These are phyloP conservation scores for Phytophthora europaea DNA, from an alignment of 352 stramenopile species.

Conservation along the genomic window DNA sequence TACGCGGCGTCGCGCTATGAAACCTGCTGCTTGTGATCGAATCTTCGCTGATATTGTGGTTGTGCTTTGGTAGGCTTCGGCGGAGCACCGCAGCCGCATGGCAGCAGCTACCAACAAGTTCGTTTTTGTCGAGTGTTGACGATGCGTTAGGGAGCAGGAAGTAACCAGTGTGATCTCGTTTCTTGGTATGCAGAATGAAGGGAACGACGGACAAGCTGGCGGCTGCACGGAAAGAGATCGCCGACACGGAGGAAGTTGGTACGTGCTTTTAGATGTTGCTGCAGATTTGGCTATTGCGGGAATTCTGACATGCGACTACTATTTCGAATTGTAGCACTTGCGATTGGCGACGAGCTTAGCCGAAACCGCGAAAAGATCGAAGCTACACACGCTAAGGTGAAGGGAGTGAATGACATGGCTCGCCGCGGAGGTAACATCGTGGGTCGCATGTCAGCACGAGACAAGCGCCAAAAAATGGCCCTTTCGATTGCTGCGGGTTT, in stretches of 20 bases:
- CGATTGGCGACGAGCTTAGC: conserved; percentile 84
- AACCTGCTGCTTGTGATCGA: background rate
- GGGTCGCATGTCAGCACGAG: conserved; percentile 83
- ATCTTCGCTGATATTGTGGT: background rate
- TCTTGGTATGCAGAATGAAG: conserved; percentile 67
- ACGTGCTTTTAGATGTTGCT: conserved; percentile 18
- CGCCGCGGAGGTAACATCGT: conserved; percentile 85
- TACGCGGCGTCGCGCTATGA: conserved; percentile 27
- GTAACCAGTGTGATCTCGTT: background rate
- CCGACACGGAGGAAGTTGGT: conserved; percentile 91
- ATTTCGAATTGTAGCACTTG: conserved; percentile 52
- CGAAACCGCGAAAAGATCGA: conserved; percentile 91
- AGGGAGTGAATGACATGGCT: conserved; percentile 88
- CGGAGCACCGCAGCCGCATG: conserved; percentile 83
- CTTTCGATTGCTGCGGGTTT: conserved; percentile 79
- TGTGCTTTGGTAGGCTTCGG: conserved; percentile 56
- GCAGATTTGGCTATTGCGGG: background rate
- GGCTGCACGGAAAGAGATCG: conserved; percentile 81
- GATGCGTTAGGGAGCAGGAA: background rate
- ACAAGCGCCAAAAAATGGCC: conserved; percentile 84
- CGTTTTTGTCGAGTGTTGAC: background rate
- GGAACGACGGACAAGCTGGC: conserved; percentile 85
- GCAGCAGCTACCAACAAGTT: conserved; percentile 87
- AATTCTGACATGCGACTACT: conserved; percentile 2
- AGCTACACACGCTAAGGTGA: conserved; percentile 85